Conservation (phyloP, 495 filamentous ascomycete genomes). For the Lindgomyces ingoldianus region DNA sequence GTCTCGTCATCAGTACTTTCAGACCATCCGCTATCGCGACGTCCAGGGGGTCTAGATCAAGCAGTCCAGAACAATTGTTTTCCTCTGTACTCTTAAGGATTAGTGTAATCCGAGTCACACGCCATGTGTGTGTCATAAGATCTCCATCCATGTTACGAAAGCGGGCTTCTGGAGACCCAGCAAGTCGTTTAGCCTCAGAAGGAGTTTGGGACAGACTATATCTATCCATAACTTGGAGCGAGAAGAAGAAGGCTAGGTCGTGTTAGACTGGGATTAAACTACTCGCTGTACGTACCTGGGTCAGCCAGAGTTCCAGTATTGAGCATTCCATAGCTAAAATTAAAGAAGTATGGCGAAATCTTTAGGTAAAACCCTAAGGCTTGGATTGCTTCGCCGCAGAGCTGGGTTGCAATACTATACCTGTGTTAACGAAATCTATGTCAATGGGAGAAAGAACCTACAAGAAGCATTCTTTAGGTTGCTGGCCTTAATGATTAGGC, state of each 20-base stretch:
- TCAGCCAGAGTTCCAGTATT: neutral
- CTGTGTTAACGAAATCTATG: too few species aligned
- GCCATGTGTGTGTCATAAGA: neutral
- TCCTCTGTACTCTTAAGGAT: neutral
- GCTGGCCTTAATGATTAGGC: neutral
- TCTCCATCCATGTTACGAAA: neutral
- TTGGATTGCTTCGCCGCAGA: neutral
- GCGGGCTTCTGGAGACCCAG: neutral
- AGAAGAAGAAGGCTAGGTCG: neutral
- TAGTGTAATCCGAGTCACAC: neutral
- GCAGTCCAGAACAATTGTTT: neutral
- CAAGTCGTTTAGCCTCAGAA: neutral
- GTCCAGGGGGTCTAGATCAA: neutral
- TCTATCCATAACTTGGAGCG: neutral
- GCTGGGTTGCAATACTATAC: neutral
- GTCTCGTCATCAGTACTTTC: neutral
- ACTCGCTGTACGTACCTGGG: neutral
- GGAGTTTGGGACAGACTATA: neutral
- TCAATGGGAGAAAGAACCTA: too few species aligned
- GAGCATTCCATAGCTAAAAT: neutral
- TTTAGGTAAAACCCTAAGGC: neutral
- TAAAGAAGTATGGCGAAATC: neutral
- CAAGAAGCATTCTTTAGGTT: neutral
- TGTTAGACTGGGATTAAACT: neutral
- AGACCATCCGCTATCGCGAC: neutral